Evolutionary conservation across 768 basidiomycete genomes (phyloP), one percentile per base, ranked within the genome.

Genomic region (Ramaria rubella): DNA sequence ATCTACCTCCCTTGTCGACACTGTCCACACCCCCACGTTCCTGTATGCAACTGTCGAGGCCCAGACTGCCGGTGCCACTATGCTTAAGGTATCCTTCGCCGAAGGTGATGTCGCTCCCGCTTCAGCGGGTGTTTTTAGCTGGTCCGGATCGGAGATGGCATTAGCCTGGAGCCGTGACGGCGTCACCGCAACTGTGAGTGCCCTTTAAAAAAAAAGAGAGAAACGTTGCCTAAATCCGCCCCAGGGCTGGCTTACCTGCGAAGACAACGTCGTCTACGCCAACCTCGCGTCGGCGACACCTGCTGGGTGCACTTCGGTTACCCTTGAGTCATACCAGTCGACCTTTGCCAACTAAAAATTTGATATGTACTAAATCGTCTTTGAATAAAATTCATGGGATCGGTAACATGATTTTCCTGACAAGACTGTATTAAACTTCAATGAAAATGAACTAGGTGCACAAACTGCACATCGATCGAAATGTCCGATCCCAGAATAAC

Each of bases 11-110:
- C 55, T 56, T 24, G 30, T 48, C 45, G 26, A 56, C 15, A 56
- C 48, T n/a, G 48, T 56, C 31, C 45, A 50, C 45, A 56, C 55
- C 8, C 45, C 48, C 55, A 31, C 27, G 27, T 56, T 48, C 30
- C 12, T 50, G 5, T 52, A 52, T 27, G 55, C 30, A 19, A 48
- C 45, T 31, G 55, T 56, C 17, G 55, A 51, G 19, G 21, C 55
- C 7, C 27, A 29, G n/a, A 56, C 55, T 27, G 11, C 45, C 12
- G 52, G 52, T n/a, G 52, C 52, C 21, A 42, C 52, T 8, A 36
- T 11, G 52, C 52, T 53, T 23, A 48, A 56, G 31, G 21, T 56
- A 11, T 33, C 45, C 11, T 56, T 56, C 45, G 45, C 23, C 21
- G 7, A 4, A 15, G 55, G 55, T 17, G 45, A 50, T 21, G 19